phyloP scores from a whole-genome alignment of 495 filamentous ascomycete genomes.

The Talaromyces adpressus region DNA sequence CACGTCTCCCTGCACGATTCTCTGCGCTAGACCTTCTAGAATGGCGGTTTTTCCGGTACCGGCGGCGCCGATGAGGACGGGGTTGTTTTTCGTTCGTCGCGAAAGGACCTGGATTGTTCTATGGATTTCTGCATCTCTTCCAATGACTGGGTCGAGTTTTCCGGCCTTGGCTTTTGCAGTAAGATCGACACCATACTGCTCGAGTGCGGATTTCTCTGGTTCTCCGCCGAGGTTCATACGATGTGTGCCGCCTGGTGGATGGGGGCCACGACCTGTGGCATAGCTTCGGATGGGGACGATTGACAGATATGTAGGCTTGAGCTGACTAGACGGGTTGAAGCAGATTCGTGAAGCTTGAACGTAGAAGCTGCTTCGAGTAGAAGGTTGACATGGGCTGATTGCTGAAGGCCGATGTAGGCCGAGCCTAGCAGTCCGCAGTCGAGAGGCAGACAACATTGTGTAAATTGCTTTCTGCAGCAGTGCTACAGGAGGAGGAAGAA shows the following conservation, averaged over 20 bases:
- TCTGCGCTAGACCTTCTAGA: conserved; percentile 82
- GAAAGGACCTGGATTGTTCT: conserved; percentile 92
- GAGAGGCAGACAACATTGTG: not conserved
- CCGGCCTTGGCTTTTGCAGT: conserved; percentile 80
- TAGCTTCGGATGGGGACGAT: conserved; percentile 46
- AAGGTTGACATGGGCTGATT: not conserved
- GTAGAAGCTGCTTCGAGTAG: not conserved
- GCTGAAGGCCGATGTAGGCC: not conserved
- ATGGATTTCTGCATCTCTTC: conserved; percentile 83
- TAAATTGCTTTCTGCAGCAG: not conserved
- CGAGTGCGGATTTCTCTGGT: conserved; percentile 76
- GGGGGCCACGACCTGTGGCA: conserved; percentile 67
- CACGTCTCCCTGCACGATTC: conserved; percentile 88
- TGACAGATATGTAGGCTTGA: not conserved
- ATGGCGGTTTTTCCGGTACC: conserved; percentile 97
- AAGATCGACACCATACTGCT: conserved; percentile 86
- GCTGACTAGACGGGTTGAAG: not conserved
- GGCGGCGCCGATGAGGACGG: conserved; percentile 84
- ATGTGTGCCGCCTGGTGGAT: conserved; percentile 85
- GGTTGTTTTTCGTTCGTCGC: conserved; percentile 92
- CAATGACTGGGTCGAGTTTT: conserved; percentile 94
- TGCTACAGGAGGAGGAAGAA: not conserved
- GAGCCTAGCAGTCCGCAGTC: not conserved
- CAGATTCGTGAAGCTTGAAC: not conserved
- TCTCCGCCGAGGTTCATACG: conserved; percentile 82